phyloP scores from a whole-genome alignment of 805 yeast species.

The Candida bentonensis region DNA sequence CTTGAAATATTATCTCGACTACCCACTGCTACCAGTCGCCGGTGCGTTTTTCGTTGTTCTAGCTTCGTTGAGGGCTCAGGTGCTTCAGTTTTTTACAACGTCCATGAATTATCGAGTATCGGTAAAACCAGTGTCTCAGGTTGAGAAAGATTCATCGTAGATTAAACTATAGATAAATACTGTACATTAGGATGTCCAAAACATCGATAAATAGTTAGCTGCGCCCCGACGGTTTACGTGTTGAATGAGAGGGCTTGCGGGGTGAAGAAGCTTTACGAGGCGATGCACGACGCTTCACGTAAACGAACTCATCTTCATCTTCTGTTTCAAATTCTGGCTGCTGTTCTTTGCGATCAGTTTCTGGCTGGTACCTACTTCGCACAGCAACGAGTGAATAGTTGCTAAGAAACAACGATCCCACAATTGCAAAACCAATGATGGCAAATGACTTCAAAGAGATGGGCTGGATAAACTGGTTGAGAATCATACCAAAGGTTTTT shows the following conservation, averaged over 20 bases:
- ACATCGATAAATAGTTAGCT: too few relatives aligned
- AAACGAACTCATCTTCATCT: neutral
- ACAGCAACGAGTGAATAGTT: slow-evolving; percentile 7
- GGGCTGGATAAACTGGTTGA: slow-evolving; percentile 61
- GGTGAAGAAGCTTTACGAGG: neutral
- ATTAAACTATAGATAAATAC: neutral
- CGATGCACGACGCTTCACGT: neutral
- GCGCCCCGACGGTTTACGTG: neutral
- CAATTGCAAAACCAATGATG: slow-evolving; percentile 14
- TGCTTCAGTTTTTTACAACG: slow-evolving; percentile 10
- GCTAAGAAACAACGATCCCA: slow-evolving; percentile 18
- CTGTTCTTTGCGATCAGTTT: too few relatives aligned
- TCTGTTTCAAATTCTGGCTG: neutral
- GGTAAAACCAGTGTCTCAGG: slow-evolving; percentile 5
- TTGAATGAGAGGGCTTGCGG: neutral
- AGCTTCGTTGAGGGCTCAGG: slow-evolving; percentile 10
- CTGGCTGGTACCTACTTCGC: neutral
- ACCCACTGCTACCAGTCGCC: slow-evolving; percentile 11
- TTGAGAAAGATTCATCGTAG: neutral
- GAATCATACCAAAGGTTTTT: slow-evolving; percentile 67
- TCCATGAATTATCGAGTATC: slow-evolving; percentile 9
- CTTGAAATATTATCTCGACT: slow-evolving; percentile 5
- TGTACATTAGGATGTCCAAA: too few relatives aligned
- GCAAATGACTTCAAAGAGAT: slow-evolving; percentile 56
- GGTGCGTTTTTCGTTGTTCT: slow-evolving; percentile 13